Evolutionary conservation across 208 protist genomes (phyloP).

Genomic region (Crithidia fasciculata): DNA sequence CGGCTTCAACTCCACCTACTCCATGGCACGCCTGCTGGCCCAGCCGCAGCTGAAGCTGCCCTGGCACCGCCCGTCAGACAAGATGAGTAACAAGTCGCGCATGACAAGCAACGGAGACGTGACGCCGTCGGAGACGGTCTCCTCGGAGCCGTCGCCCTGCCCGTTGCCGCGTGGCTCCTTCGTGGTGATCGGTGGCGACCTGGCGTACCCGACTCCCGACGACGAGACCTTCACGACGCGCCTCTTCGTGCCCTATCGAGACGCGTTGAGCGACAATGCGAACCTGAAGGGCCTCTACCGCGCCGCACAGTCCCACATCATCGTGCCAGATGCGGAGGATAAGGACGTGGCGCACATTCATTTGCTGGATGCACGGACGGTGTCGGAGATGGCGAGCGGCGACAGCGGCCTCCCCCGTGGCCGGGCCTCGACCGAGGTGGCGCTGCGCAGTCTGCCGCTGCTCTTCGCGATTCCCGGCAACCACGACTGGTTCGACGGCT

Average conservation of each 20-base stretch:
- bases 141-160: slow-evolving; percentile 7
- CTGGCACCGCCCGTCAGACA: slow-evolving; percentile 45
- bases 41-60: slow-evolving; percentile 65
- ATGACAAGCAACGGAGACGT: not conserved
- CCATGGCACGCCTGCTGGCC: slow-evolving; percentile 80
- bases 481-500: slow-evolving; percentile 92
- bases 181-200: slow-evolving; percentile 80
- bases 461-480: slow-evolving; percentile 90
- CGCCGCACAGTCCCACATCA: slow-evolving; percentile 40
- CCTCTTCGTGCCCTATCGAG: slow-evolving; percentile 74
- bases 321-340: slow-evolving; percentile 48
- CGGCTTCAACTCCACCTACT: slow-evolving; percentile 90
- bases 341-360: slow-evolving; percentile 62
- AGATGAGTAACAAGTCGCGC: not conserved
- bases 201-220: slow-evolving; percentile 81
- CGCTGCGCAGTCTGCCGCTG: slow-evolving; percentile 67
- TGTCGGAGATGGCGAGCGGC: slow-evolving; percentile 46
- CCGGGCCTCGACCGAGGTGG: slow-evolving; percentile 43
- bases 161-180: slow-evolving; percentile 81
- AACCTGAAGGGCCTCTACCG: slow-evolving; percentile 54
- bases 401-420: slow-evolving; percentile 29
- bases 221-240: slow-evolving; percentile 76
- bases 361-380: slow-evolving; percentile 55
- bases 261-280: slow-evolving; percentile 55
- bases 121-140: slow-evolving; percentile 1